Conservation (phyloP, 306 rosid genomes). For the Vigna mungo region DNA sequence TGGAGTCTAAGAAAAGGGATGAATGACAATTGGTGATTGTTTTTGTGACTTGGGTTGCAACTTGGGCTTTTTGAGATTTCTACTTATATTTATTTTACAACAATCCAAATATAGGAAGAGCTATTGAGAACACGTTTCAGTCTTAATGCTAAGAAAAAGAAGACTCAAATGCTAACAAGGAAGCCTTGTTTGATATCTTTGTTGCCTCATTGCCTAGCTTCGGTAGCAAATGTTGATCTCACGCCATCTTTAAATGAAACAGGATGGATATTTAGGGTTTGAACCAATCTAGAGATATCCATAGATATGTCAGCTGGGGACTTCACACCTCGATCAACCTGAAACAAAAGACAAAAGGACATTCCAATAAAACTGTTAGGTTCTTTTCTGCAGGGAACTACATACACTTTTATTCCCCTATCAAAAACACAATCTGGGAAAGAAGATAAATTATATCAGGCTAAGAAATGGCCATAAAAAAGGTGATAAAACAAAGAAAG, state of each 20-base stretch:
- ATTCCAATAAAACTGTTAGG: no score
- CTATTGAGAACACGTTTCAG: constrained; percentile 6
- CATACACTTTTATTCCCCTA: no score
- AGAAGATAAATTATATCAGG: no score
- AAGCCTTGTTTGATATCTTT: background rate
- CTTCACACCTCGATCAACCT: constrained; percentile 91
- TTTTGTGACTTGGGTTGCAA: constrained; percentile 21
- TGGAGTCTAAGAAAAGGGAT: background rate
- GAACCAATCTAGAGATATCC: constrained; percentile 77
- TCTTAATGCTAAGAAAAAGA: constrained; percentile 11
- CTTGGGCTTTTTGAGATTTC: constrained; percentile 23
- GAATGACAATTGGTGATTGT: background rate
- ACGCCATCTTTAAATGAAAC: constrained; percentile 76
- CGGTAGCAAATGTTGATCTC: constrained; percentile 66
- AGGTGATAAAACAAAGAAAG: constrained; percentile 13
- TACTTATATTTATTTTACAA: constrained; percentile 32
- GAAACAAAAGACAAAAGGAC: constrained; percentile 27
- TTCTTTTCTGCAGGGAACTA: no score
- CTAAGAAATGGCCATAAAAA: no score
- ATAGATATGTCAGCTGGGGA: constrained; percentile 95
- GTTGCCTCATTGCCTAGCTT: constrained; percentile 35
- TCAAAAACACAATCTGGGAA: no score
- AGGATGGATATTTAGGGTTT: constrained; percentile 65
- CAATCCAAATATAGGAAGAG: constrained; percentile 30
- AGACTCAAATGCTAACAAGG: constrained; percentile 23